Evolutionary conservation across 768 basidiomycete species (phyloP), one percentile per base, ranked within the genome.

Genomic region (Leccinum disarticulatum): DNA sequence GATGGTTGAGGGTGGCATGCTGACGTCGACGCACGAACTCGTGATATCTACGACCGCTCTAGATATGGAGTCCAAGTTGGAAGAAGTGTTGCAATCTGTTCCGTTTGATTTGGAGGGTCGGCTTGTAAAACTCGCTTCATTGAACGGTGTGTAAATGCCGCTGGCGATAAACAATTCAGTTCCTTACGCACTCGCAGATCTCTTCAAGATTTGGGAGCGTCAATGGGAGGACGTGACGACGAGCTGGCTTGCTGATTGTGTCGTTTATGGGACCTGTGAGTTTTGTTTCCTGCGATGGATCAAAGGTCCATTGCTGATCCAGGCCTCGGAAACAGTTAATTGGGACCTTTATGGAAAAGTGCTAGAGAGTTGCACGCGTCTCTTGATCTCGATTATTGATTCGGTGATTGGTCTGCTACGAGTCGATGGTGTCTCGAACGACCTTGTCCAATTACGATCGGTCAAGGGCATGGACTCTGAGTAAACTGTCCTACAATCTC

Each of bases 21-120:
- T 60, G 70, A 72, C 58, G 68, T 77, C 62, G 78, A 41, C 72
- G 60, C 72, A 76, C 33, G 76, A 80, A n/a, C 77, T 88, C 36
- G 62, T 76, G 11, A 77, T 90, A 43, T 80, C 83, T 3, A 78
- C 82, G 4, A 67, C 74, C 2, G 80, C 80, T 3, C 80, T 78
- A 57, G 85, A 88, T 60, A 68, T 86, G 43, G 89, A 91, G 69
- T 70, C 63, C 56, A 85, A 83, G 67, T 77, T 91, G 48, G 68
- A 70, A 22, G 71, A 76, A 13, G 64, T 77, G 6, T 59, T 90
- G 36, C 67, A 69, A 2, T 64, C 62, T 1, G 61, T 86, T 56
- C 62, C 76, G 1, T 68, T 90, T 33, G 89, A 91, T 67, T 67
- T 80, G 2, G 77, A 81, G 35, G 88, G 88, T 33, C 81, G 77